Evolutionary conservation across 345 rosid genomes (phyloP).

Genomic region (Hibiscus mutabilis): DNA sequence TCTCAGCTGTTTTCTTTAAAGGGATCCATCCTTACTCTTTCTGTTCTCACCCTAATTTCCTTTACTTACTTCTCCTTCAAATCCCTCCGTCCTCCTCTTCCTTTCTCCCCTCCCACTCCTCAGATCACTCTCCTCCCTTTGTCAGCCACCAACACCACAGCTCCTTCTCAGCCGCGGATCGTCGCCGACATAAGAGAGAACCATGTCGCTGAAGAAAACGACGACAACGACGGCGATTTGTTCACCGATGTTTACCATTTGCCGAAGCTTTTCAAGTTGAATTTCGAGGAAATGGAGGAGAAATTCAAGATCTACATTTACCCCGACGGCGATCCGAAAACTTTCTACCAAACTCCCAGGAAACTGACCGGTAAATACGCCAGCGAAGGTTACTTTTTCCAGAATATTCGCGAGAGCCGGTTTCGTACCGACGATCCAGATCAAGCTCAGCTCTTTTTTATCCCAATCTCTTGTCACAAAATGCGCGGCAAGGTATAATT

Average conservation of each 20-base stretch:
- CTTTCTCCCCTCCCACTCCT: slow-evolving; percentile 22
- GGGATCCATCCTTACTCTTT: slow-evolving; percentile 58
- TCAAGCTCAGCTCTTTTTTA: slow-evolving; percentile 80
- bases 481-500: slow-evolving; percentile 87
- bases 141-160: neutral
- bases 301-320: slow-evolving; percentile 76
- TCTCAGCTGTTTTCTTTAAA: slow-evolving; percentile 50
- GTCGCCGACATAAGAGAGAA: neutral
- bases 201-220: neutral
- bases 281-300: slow-evolving; percentile 76
- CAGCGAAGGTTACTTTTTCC: slow-evolving; percentile 94
- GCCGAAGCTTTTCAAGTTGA: slow-evolving; percentile 50
- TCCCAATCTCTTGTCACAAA: slow-evolving; percentile 94
- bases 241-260: slow-evolving; percentile 56
- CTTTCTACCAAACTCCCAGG: slow-evolving; percentile 86
- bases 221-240: slow-evolving; percentile 17
- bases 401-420: slow-evolving; percentile 68
- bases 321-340: slow-evolving; percentile 90
- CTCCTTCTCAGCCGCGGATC: slow-evolving; percentile 15
- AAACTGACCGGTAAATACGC: slow-evolving; percentile 92
- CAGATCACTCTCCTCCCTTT: slow-evolving; percentile 10
- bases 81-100: slow-evolving; percentile 36
- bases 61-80: slow-evolving; percentile 57
- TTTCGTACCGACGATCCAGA: slow-evolving; percentile 78
- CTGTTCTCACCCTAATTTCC: slow-evolving; percentile 57